Percentiles rank a stretch among this genome's conserved stretches.
Evolutionary conservation across 306 rosid genomes (phyloP).

Genomic region (Prunus davidiana): DNA sequence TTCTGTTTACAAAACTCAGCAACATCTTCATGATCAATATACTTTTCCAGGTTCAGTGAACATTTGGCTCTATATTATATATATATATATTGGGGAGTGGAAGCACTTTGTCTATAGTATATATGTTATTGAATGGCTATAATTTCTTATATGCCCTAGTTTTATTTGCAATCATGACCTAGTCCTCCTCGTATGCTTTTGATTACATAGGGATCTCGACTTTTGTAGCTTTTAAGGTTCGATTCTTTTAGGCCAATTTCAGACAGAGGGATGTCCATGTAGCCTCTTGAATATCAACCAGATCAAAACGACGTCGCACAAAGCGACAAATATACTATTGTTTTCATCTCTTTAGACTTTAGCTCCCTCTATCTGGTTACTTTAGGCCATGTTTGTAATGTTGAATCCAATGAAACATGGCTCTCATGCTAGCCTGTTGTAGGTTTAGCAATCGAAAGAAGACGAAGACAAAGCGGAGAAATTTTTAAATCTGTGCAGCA

Average conservation of each 20-base stretch:
- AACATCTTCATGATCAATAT: background rate
- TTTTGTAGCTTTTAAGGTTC: background rate
- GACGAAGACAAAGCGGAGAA: background rate
- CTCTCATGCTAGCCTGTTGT: background rate
- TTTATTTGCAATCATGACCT: background rate
- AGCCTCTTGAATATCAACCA: no score
- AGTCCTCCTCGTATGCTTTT: background rate
- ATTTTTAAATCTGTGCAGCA: slow-evolving; percentile 12
- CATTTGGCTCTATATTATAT: background rate
- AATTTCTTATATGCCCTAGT: background rate
- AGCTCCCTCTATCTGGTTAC: background rate
- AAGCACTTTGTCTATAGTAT: background rate
- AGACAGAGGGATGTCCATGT: background rate
- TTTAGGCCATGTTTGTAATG: background rate
- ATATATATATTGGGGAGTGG: slow-evolving; percentile 4
- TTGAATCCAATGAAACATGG: background rate
- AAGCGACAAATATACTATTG: background rate
- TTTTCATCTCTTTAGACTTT: background rate
- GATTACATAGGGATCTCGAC: background rate
- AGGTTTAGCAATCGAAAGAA: background rate
- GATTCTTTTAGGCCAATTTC: background rate
- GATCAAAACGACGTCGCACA: no score
- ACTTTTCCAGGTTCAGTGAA: slow-evolving; percentile 6
- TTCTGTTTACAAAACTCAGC: background rate
- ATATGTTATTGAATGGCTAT: background rate